Evolutionary conservation across 306 rosid genomes (phyloP), one percentile per base, ranked within the genome.

Genomic region (Urtica urens): DNA sequence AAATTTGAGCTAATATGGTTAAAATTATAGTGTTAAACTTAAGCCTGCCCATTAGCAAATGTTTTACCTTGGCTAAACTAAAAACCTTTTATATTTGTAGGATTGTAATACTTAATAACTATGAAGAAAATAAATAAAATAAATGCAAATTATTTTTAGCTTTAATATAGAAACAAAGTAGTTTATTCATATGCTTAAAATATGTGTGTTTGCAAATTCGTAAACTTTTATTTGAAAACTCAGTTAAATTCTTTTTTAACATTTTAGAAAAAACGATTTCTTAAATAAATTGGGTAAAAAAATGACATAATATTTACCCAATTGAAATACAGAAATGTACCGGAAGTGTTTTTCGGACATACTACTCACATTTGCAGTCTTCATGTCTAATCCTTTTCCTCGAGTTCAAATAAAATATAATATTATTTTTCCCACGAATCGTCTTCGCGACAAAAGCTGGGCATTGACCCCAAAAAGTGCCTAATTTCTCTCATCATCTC

Each of bases 381-480:
- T 40, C 46, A 40, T 40, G 19, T 40, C 24, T 29, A 6, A 5
- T 6, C 38, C 12, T 15, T 41, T 56, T 34, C 34, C 26, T 19
- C 24, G 29, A 15, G 23, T 13, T 35, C 3, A 3, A 3, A 35
- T 3, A 13, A 7, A 7, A 3, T 9, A 14, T 10, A 35, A 7
- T 35, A 7, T 35, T 35, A 7, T 35, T 35, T 35, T 0, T 35
- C 0, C n/a, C 4, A 10, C 11, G 9, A 35, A 39, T 51, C n/a
- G 40, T 35, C 10, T 57, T 7, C 13, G 58, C 57, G 64, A 70
- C 57, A 53, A 60, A 35, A 17, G 55, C 38, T 43, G 13, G 2
- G 18, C 51, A 55, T 55, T 43, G 7, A 47, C 40, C 64, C 38
- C 51, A 49, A 62, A 74, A 55, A 43, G 50, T 64, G 70, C 72